Conservation (phyloP, 2,329 filamentous ascomycete species). For the Aspergillus chevalieri region DNA sequence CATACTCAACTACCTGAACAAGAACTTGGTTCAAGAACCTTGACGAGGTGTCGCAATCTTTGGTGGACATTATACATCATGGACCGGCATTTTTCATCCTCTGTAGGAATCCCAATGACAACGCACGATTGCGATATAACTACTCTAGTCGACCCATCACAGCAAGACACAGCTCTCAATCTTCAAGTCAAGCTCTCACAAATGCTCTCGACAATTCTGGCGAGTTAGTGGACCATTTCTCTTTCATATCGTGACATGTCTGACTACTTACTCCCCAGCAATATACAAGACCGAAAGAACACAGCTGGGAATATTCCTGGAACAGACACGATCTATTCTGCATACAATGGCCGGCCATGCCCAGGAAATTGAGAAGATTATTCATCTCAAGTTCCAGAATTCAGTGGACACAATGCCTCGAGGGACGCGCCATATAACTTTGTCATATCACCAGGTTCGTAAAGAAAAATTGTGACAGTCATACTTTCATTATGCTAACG, state of each 20-base stretch:
- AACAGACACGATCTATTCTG: conserved; percentile 30
- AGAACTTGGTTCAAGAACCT: conserved; percentile 26
- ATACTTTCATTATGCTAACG: not conserved
- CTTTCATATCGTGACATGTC: not conserved
- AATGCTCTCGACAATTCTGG: conserved; percentile 30
- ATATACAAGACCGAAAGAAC: conserved; percentile 33
- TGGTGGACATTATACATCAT: conserved; percentile 41
- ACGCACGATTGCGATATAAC: conserved; percentile 35
- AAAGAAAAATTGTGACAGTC: not conserved
- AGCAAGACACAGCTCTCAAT: conserved; percentile 24
- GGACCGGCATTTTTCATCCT: conserved; percentile 37
- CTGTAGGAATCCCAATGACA: conserved; percentile 33
- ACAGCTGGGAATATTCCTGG: conserved; percentile 28
- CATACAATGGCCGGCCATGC: conserved; percentile 33
- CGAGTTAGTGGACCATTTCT: conserved; percentile 19
- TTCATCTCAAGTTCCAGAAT: conserved; percentile 24
- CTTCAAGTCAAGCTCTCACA: conserved; percentile 34
- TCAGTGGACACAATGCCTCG: conserved; percentile 30
- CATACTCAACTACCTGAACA: conserved; percentile 37
- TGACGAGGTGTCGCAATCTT: conserved; percentile 30
- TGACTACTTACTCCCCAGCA: conserved; percentile 14
- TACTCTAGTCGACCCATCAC: conserved; percentile 24
- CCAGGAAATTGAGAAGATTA: conserved; percentile 33
- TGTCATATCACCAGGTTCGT: conserved; percentile 36
- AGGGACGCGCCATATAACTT: conserved; percentile 31